phyloP scores from a whole-genome alignment of 1,284 basidiomycete species.

The Somion occarium region DNA sequence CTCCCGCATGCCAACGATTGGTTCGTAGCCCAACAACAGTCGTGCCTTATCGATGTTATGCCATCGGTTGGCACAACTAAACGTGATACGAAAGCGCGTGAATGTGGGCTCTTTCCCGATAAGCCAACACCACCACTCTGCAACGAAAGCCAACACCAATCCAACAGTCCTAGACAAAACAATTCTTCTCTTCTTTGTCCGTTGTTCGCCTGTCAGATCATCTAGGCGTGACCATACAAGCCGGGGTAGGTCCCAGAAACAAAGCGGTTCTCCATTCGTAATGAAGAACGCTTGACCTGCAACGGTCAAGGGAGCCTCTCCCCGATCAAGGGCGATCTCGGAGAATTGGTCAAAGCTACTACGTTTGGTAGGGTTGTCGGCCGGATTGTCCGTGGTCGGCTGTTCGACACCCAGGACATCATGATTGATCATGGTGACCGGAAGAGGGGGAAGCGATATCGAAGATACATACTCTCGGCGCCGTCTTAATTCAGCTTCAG shows the following conservation, averaged over 20 bases:
- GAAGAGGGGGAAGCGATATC: constrained; percentile 55
- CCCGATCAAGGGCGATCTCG: constrained; percentile 40
- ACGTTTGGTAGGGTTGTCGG: constrained; percentile 67
- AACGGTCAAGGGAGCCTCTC: constrained; percentile 60
- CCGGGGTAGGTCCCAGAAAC: constrained; percentile 95
- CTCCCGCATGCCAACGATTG: constrained; percentile 85
- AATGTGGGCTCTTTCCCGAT: constrained; percentile 84
- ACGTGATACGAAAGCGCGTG: constrained; percentile 81
- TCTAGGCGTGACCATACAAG: constrained; percentile 83
- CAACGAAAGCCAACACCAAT: constrained; percentile 62
- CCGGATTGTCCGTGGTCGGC: constrained; percentile 61
- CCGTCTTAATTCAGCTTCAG: constrained; percentile 37
- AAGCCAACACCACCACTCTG: constrained; percentile 76
- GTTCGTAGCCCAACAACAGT: constrained; percentile 90
- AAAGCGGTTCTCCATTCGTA: constrained; percentile 94
- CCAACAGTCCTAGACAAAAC: constrained; percentile 67
- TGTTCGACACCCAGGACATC: constrained; percentile 74
- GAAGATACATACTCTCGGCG: constrained; percentile 33
- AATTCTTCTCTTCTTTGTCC: constrained; percentile 29
- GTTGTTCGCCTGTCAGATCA: constrained; percentile 25
- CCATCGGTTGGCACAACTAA: constrained; percentile 72
- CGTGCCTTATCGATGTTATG: constrained; percentile 97
- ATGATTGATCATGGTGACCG: constrained; percentile 54
- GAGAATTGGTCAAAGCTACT: constrained; percentile 73
- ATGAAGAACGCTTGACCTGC: constrained; percentile 97